These are phyloP conservation scores for Blepharisma japonicum DNA, from an alignment of 73 alveolate species.

Conservation along the genomic window DNA sequence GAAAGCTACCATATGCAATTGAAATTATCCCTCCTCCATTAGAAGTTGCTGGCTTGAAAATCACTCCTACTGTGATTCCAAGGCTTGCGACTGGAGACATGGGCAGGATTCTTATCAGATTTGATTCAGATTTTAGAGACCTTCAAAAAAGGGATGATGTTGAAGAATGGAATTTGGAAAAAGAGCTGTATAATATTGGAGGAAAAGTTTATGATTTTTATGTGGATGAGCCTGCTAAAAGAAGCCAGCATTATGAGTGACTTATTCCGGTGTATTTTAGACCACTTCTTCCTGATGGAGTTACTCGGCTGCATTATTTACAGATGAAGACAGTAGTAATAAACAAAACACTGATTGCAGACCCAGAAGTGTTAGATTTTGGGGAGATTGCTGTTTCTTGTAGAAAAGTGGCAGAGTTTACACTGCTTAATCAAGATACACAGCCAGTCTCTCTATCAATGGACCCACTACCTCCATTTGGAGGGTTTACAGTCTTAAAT, in stretches of 20 bases:
- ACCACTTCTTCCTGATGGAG: constrained; percentile 5
- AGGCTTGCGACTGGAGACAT: constrained; percentile 39
- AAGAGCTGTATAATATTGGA: constrained; percentile 44
- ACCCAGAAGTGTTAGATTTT: constrained; percentile 80
- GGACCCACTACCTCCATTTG: constrained; percentile 86
- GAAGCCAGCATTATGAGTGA: constrained; percentile 89
- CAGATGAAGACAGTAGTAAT: constrained; percentile 84
- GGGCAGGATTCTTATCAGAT: constrained; percentile 40
- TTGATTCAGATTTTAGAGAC: constrained; percentile 43
- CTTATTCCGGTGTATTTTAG: constrained; percentile 88
- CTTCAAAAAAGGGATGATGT: constrained; percentile 48
- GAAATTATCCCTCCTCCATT: constrained; percentile 74
- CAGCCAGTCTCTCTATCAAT: constrained; percentile 69
- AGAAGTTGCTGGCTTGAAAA: constrained; percentile 62
- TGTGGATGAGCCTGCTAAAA: constrained; percentile 44
- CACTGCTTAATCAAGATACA: constrained; percentile 76
- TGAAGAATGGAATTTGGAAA: constrained; percentile 36
- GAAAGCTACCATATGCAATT: constrained; percentile 49
- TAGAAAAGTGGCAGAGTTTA: constrained; percentile 77
- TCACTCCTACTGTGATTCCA: constrained; percentile 78
- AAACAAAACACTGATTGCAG: constrained; percentile 78
- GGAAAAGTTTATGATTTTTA: constrained; percentile 70
- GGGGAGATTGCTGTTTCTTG: constrained; percentile 95
- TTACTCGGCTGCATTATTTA: constrained; percentile 34
- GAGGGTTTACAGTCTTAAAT: constrained; percentile 91